Evolutionary conservation across 108 stramenopile species (phyloP).

Genomic region (Asterionellopsis glacialis): DNA sequence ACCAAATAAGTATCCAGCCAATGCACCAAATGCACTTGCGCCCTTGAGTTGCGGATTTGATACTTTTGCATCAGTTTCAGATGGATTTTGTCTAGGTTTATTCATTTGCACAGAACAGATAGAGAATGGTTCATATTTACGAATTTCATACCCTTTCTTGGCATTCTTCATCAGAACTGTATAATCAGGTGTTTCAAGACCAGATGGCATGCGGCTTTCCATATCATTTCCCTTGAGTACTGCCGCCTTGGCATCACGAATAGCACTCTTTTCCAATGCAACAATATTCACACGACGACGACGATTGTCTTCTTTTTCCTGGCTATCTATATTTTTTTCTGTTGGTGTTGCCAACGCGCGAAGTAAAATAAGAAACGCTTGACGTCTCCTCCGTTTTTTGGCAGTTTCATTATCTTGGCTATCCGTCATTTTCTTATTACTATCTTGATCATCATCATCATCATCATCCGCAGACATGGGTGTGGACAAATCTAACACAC

Average conservation of each 20-base stretch:
- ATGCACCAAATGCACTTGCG: constrained; percentile 75
- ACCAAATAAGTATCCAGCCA: constrained; percentile 96
- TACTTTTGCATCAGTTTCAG: constrained; percentile 60
- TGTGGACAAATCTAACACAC: constrained; percentile 44
- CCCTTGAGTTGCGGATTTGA: constrained; percentile 57
- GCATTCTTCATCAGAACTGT: constrained; percentile 34
- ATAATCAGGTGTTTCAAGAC: constrained; percentile 79
- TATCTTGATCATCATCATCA: constrained; percentile 12
- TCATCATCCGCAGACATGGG: constrained; percentile 15
- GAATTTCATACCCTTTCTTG: constrained; percentile 53
- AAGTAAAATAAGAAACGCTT: constrained; percentile 42
- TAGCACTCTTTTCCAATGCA: constrained; percentile 30
- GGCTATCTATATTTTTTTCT: constrained; percentile 1
- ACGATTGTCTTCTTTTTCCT: background rate
- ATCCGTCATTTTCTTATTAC: background rate
- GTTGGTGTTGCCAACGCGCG: constrained; percentile 22
- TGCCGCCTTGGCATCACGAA: constrained; percentile 16
- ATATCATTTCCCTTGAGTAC: constrained; percentile 26
- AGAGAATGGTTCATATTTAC: constrained; percentile 71
- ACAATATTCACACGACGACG: constrained; percentile 23
- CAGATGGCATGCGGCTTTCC: constrained; percentile 45
- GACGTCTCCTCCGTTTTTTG: constrained; percentile 25
- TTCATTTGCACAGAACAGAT: constrained; percentile 69
- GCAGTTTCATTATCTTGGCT: constrained; percentile 10
- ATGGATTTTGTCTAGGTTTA: constrained; percentile 30